Percentiles rank a stretch among this genome's conserved stretches.
Conservation (phyloP, 2,329 filamentous ascomycete species). For the Fusarium sp. region DNA sequence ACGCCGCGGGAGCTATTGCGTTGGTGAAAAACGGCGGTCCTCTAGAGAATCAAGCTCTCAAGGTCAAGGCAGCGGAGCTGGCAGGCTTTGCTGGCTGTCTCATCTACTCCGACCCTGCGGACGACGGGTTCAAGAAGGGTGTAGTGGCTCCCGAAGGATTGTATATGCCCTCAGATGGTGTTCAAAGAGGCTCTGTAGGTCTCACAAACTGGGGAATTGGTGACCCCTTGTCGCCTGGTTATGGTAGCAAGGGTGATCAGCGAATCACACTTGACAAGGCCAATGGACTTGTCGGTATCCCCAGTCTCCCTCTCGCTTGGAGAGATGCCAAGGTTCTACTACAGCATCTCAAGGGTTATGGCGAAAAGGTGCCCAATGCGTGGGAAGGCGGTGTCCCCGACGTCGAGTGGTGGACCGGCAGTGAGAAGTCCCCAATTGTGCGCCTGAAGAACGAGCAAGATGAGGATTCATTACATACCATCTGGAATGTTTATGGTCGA, state of each 20-base stretch:
- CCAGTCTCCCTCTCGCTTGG: constrained; percentile 90
- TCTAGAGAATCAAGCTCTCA: constrained; percentile 77
- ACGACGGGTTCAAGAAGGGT: constrained; percentile 82
- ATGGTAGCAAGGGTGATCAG: constrained; percentile 73
- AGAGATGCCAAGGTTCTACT: constrained; percentile 85
- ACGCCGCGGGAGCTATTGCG: constrained; percentile 81
- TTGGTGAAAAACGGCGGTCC: constrained; percentile 83
- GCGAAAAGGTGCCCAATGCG: constrained; percentile 70
- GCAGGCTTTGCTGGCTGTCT: constrained; percentile 88
- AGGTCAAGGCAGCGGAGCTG: constrained; percentile 89
- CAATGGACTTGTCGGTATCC: constrained; percentile 80
- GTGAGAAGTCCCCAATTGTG: constrained; percentile 77
- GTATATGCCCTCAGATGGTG: constrained; percentile 82
- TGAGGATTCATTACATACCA: constrained; percentile 80
- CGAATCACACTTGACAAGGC: constrained; percentile 76
- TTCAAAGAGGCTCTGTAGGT: constrained; percentile 84
- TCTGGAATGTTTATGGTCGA: constrained; percentile 90
- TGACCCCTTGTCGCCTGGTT: constrained; percentile 91
- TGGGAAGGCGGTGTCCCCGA: constrained; percentile 84
- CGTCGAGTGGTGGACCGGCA: constrained; percentile 87
- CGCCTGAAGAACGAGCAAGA: constrained; percentile 88
- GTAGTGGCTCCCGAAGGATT: constrained; percentile 78
- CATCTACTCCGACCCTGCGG: constrained; percentile 89
- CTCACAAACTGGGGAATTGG: constrained; percentile 85
- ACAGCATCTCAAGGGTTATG: constrained; percentile 78